Evolutionary conservation across 768 basidiomycete species (phyloP).

Genomic region (Leccinum subtestaceum): DNA sequence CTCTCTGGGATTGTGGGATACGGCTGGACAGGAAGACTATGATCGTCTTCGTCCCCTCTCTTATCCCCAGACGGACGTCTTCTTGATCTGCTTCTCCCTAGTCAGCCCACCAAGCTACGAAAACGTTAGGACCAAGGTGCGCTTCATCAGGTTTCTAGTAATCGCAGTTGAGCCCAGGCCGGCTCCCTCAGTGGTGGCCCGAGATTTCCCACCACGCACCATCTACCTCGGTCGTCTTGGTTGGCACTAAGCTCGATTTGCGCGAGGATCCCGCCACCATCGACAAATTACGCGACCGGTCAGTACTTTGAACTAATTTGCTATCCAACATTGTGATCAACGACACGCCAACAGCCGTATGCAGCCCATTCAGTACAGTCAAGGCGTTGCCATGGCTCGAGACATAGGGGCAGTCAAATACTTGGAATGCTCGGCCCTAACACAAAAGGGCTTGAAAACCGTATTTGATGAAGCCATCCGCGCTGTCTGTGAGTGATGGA

Average conservation of each 20-base stretch:
- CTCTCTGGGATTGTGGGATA: slow-evolving; percentile 98
- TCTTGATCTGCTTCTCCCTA: slow-evolving; percentile 98
- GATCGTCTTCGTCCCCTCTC: slow-evolving; percentile 96
- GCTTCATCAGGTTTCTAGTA: slow-evolving; percentile 22
- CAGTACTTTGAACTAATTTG: slow-evolving; percentile 20
- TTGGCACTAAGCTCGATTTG: slow-evolving; percentile 96
- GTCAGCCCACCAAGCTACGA: slow-evolving; percentile 98
- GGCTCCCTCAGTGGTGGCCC: slow-evolving; percentile 75
- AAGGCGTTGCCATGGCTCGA: slow-evolving; percentile 86
- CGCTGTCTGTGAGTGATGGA: slow-evolving; percentile 74
- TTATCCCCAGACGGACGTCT: slow-evolving; percentile 99
- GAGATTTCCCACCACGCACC: slow-evolving; percentile 98
- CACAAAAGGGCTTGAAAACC: slow-evolving; percentile 97
- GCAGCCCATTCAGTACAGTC: slow-evolving; percentile 89
- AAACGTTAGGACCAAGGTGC: slow-evolving; percentile 95
- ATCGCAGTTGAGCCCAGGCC: slow-evolving; percentile 5
- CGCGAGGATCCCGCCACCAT: slow-evolving; percentile 93
- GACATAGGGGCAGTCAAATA: slow-evolving; percentile 97
- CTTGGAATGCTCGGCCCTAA: slow-evolving; percentile 92
- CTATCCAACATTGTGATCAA: slow-evolving; percentile 6
- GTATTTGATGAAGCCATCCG: slow-evolving; percentile 99
- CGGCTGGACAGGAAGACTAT: slow-evolving; percentile 99
- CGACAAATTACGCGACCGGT: slow-evolving; percentile 91
- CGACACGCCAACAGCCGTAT: slow-evolving; percentile 60
- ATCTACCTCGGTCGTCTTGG: slow-evolving; percentile 86